phyloP scores from a whole-genome alignment of 352 stramenopile species.

The Globisporangium nagaii region DNA sequence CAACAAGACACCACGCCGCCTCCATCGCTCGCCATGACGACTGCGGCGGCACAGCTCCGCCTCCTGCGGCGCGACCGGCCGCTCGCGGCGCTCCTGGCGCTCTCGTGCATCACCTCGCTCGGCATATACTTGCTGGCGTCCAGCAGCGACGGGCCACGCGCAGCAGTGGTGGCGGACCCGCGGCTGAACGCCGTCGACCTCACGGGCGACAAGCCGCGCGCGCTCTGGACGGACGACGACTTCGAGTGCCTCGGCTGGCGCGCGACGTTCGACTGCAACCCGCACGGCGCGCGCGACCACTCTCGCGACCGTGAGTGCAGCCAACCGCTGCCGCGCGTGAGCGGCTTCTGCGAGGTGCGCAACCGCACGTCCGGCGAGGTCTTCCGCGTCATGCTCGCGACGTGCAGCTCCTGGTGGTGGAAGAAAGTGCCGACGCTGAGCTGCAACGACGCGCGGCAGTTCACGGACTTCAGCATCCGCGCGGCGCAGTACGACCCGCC shows the following conservation, averaged over 20 bases:
- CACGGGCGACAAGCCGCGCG: slow-evolving; percentile 21
- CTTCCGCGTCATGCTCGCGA: slow-evolving; percentile 54
- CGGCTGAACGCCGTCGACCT: slow-evolving; percentile 39
- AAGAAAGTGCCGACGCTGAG: slow-evolving; percentile 41
- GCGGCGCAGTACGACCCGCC: slow-evolving; percentile 28
- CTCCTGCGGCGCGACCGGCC: background rate
- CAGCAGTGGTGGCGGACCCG: slow-evolving; percentile 7
- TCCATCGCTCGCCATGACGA: no score
- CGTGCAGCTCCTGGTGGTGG: slow-evolving; percentile 60
- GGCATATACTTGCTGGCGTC: background rate
- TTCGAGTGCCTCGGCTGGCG: slow-evolving; percentile 73
- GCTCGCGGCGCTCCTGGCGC: slow-evolving; percentile 3
- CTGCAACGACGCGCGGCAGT: slow-evolving; percentile 45
- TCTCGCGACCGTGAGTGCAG: slow-evolving; percentile 31
- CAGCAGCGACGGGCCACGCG: background rate
- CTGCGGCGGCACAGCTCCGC: background rate
- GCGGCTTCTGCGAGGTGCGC: slow-evolving; percentile 60
- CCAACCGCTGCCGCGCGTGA: slow-evolving; percentile 31
- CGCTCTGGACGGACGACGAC: slow-evolving; percentile 41
- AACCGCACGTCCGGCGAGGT: slow-evolving; percentile 47
- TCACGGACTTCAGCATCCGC: slow-evolving; percentile 61
- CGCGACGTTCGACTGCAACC: slow-evolving; percentile 60
- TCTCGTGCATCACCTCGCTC: background rate
- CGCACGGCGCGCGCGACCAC: slow-evolving; percentile 38
- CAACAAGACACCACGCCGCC: background rate